Base-by-base conservation (phyloP, 2,329 filamentous ascomycete species). In the Epichloe festucae region DNA sequence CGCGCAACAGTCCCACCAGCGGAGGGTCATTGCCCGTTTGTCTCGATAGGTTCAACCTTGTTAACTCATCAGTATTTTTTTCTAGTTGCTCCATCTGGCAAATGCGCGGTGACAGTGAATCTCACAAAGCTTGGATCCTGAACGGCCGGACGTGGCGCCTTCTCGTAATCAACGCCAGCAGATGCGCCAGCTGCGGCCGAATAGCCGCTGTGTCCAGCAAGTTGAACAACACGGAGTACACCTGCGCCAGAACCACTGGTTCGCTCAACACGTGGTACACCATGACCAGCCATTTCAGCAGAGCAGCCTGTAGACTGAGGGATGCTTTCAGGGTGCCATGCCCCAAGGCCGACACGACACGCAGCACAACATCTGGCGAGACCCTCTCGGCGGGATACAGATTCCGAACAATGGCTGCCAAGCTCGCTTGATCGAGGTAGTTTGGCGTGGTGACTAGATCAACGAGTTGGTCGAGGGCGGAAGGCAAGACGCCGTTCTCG, bases 131-230 rank as follows among this genome's bases (percentile, higher is more conserved):
- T 62, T 94, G 87, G 53, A 95, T 90, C 53, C 89, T 78, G 62
- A 89, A 90, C 2, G 87, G 87, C 56, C 84, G 82, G 44, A 95
- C 88, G 67, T 95, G 88, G 62, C 82, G 88, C 52, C 89, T 81
- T 52, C 87, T 75, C 45, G 89, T 94, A 46, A 91, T 80, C 34
- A 91, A 67, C 3, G 86, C 88, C 21, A 95, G 73, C 38, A 95
- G 67, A 67, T 94, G 87, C 61, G 87, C 90, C 48, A 93, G 64
- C 55, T 77, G 73, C 11, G 78, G 71, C 52, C 86, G 77, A 54
- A 89, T 78, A 53, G 81, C 85, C 48, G 87, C 84, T 60, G 87
- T 91, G 61, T 94, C 87, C 5, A 95, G 74, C 56, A 91, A 72
- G 56, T 87, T 87, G 63, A 95, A 95, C 4, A 95, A 67, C 17